Evolutionary conservation across 2,329 filamentous ascomycete species (phyloP).

Genomic region (Chrysosporium keratinophilum): DNA sequence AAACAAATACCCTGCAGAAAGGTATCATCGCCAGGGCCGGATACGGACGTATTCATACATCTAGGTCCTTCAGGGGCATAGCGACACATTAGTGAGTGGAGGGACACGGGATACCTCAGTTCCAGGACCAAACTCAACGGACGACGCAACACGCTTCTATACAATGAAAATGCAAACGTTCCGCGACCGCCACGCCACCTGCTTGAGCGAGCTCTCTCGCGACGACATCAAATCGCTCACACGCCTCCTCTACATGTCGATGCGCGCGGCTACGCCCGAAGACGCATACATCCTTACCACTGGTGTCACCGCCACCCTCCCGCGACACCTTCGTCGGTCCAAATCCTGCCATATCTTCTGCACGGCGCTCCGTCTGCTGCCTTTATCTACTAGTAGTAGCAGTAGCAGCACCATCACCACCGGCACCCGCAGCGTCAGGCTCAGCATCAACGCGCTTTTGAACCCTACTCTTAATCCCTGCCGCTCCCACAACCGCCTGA

Average conservation of each 20-base stretch:
- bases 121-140: no score
- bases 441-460: no score
- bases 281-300: background rate
- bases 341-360: conserved; percentile 6
- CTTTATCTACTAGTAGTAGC: background rate
- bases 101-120: no score
- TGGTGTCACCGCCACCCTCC: background rate
- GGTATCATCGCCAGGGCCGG: no score
- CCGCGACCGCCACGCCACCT: background rate
- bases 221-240: conserved; percentile 12
- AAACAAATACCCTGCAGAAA: no score
- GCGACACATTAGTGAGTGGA: no score
- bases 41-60: no score
- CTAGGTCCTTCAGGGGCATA: no score
- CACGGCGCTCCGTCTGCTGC: conserved; percentile 2
- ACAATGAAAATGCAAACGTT: background rate
- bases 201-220: conserved; percentile 1
- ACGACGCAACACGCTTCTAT: background rate
- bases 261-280: background rate
- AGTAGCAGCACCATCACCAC: no score
- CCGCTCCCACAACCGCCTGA: conserved; percentile 17
- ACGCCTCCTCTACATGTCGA: conserved; percentile 3
- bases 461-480: no score
- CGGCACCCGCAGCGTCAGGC: no score
- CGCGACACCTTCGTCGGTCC: conserved; percentile 12